These are phyloP conservation scores for Aspergillus olivimuriae DNA, from an alignment of 495 filamentous ascomycete genomes.

Conservation along the genomic window DNA sequence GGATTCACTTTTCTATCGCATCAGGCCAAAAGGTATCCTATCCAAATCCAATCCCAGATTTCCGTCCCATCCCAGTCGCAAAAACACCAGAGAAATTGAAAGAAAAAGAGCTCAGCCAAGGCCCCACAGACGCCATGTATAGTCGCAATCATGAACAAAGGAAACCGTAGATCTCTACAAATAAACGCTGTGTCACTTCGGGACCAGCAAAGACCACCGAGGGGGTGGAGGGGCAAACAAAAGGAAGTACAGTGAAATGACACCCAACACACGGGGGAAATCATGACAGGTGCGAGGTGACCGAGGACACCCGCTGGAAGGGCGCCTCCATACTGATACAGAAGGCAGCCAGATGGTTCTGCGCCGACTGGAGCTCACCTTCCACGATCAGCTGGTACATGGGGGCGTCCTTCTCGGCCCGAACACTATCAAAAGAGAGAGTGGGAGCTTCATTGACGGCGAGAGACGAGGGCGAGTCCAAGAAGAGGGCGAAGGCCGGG, in stretches of 20 bases:
- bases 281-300: constrained; percentile 43
- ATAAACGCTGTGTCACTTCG: neutral
- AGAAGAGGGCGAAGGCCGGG: constrained; percentile 52
- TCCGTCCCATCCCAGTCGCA: constrained; percentile 1
- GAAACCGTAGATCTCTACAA: constrained; percentile 17
- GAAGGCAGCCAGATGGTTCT: constrained; percentile 37
- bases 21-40: constrained; percentile 5
- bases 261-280: constrained; percentile 24
- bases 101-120: constrained; percentile 4
- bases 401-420: constrained; percentile 50
- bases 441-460: constrained; percentile 12
- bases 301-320: constrained; percentile 39
- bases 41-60: constrained; percentile 1
- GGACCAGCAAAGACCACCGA: too few relatives aligned
- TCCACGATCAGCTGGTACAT: constrained; percentile 58
- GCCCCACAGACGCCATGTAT: constrained; percentile 14
- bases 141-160: constrained; percentile 24
- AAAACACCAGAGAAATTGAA: constrained; percentile 1
- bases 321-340: constrained; percentile 46
- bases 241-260: neutral
- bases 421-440: constrained; percentile 48
- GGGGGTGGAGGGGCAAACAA: too few relatives aligned
- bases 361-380: constrained; percentile 20
- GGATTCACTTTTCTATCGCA: too few relatives aligned
- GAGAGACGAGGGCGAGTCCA: constrained; percentile 38